phyloP scores from a whole-genome alignment of 2,329 filamentous ascomycete species.

The Cladophialophora exuberans region DNA sequence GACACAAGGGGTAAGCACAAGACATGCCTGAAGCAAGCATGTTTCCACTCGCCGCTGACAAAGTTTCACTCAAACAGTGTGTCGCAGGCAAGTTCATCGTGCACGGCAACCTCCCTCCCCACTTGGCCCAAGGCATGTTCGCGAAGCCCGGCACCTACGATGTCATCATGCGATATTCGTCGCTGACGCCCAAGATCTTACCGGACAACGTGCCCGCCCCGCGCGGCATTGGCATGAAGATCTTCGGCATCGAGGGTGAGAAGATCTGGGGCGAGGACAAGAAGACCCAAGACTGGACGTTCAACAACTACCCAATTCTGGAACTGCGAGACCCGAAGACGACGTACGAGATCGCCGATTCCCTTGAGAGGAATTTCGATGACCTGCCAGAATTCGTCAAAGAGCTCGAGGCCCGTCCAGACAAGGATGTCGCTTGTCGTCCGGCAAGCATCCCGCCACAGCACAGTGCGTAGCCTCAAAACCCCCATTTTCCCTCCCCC shows the following conservation, averaged over 20 bases:
- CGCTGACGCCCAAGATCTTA: conserved; percentile 27
- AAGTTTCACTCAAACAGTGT: conserved; percentile 23
- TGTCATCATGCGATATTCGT: conserved; percentile 31
- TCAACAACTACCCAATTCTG: conserved; percentile 30
- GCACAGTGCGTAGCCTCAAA: conserved; percentile 20
- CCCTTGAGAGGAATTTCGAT: conserved; percentile 26
- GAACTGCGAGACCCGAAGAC: conserved; percentile 24
- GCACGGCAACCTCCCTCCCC: conserved; percentile 21
- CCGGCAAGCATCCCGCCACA: conserved; percentile 22
- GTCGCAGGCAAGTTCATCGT: conserved; percentile 30
- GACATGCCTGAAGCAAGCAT: no score
- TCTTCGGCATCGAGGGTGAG: conserved; percentile 28
- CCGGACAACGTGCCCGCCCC: conserved; percentile 28
- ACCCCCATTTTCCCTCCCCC: no score
- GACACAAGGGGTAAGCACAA: conserved; percentile 29
- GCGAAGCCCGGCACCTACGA: conserved; percentile 26
- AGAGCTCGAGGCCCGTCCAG: conserved; percentile 21
- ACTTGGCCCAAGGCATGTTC: conserved; percentile 31
- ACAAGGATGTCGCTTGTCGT: conserved; percentile 23
- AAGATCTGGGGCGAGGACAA: conserved; percentile 32
- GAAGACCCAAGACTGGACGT: conserved; percentile 29
- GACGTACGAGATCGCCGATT: conserved; percentile 28
- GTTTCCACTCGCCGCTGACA: conserved; percentile 10
- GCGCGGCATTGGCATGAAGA: conserved; percentile 29
- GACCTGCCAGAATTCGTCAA: conserved; percentile 24